phyloP scores from a whole-genome alignment of 2,329 filamentous ascomycete genomes.

The Pestalotiopsis sp. region DNA sequence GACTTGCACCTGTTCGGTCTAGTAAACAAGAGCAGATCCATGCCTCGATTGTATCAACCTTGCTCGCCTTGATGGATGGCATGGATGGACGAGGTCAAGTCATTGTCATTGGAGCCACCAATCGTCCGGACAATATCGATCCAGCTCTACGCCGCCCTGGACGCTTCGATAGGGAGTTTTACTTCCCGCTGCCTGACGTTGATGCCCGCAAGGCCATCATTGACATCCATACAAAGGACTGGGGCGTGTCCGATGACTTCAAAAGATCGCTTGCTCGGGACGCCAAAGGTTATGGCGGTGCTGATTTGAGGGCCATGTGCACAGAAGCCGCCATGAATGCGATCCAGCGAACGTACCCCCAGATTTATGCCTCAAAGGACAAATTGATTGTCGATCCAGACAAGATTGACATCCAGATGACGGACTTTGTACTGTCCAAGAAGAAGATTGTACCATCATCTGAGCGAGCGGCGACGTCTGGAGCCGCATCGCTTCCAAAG shows the following conservation, averaged over 20 bases:
- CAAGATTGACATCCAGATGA: conserved; percentile 83
- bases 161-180: conserved; percentile 96
- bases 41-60: conserved; percentile 92
- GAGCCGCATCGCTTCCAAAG: conserved; percentile 78
- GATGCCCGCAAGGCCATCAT: conserved; percentile 83
- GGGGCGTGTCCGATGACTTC: conserved; percentile 80
- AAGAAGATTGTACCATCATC: conserved; percentile 97
- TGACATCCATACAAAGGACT: conserved; percentile 93
- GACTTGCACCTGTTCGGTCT: conserved; percentile 90
- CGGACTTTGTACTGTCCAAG: conserved; percentile 96
- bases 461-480: conserved; percentile 83
- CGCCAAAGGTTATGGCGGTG: conserved; percentile 96
- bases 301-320: conserved; percentile 89
- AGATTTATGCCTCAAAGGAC: conserved; percentile 89
- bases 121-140: conserved; percentile 94
- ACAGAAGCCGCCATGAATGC: conserved; percentile 96
- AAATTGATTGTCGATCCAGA: conserved; percentile 87
- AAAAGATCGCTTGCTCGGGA: conserved; percentile 82
- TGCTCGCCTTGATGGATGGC: conserved; percentile 94
- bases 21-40: conserved; percentile 99
- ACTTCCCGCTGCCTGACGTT: conserved; percentile 88
- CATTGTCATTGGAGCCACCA: conserved; percentile 98
- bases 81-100: conserved; percentile 99
- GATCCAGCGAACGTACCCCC: conserved; percentile 92
- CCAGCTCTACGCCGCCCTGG: conserved; percentile 92